Percentiles rank a stretch among this genome's conserved stretches.
These are phyloP conservation scores for Sordaria brevicollis DNA, from an alignment of 495 filamentous ascomycete genomes.

Conservation along the genomic window DNA sequence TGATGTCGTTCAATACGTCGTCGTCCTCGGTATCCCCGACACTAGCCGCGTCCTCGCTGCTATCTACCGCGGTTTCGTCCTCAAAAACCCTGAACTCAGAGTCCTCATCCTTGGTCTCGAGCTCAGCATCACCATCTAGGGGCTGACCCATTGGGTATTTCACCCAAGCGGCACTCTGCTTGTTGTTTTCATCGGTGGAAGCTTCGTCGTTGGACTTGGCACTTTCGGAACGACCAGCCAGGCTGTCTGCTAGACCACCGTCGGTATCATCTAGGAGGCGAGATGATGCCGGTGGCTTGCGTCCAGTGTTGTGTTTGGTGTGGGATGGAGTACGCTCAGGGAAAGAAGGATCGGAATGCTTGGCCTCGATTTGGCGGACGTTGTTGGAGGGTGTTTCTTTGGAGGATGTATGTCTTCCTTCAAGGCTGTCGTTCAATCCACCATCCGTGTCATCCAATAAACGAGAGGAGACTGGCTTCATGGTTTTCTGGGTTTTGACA, in stretches of 20 bases:
- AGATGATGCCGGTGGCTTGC: neutral
- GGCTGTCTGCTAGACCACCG: neutral
- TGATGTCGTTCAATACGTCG: too few species aligned
- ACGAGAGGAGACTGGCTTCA: neutral
- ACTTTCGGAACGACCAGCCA: neutral
- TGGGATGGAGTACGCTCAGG: accelerated
- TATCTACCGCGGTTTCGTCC: neutral
- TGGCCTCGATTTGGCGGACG: neutral
- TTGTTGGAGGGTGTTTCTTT: neutral
- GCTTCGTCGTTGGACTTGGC: accelerated
- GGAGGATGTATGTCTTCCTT: neutral
- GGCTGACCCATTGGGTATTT: too few species aligned
- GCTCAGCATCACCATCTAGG: too few species aligned
- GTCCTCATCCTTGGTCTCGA: accelerated
- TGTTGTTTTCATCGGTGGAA: neutral
- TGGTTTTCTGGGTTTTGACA: neutral
- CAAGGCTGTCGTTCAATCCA: neutral
- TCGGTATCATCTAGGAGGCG: neutral
- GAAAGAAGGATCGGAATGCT: neutral
- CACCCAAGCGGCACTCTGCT: too few species aligned
- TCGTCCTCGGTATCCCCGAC: neutral
- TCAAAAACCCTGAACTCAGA: neutral
- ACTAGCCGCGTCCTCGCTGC: neutral
- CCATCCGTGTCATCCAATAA: neutral
- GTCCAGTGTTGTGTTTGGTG: neutral